These are phyloP conservation scores for Epicoccum sorghinum DNA, from an alignment of 2,329 filamentous ascomycete species.

Conservation along the genomic window DNA sequence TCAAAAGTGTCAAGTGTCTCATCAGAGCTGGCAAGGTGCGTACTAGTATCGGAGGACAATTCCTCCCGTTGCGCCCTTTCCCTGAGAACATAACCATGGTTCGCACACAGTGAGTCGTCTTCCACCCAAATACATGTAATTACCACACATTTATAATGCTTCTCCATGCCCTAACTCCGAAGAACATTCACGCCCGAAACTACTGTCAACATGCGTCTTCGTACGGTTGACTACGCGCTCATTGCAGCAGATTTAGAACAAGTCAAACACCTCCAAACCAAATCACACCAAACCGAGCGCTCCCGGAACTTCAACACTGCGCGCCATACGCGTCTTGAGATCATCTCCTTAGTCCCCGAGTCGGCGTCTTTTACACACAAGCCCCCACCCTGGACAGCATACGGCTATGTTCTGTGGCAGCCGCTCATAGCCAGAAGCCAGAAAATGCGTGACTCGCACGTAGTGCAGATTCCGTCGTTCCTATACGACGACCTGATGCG, in stretches of 20 bases:
- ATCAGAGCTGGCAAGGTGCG: too few species aligned
- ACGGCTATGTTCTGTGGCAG: slow-evolving; percentile 48
- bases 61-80: too few species aligned
- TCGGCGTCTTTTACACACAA: slow-evolving; percentile 16
- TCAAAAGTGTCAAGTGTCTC: too few species aligned
- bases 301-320: slow-evolving; percentile 23
- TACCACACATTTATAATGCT: too few species aligned
- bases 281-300: background rate
- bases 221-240: slow-evolving; percentile 15
- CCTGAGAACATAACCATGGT: too few species aligned
- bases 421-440: slow-evolving; percentile 44
- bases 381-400: slow-evolving; percentile 35
- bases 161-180: too few species aligned
- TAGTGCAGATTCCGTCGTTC: background rate
- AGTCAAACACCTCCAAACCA: slow-evolving; percentile 10
- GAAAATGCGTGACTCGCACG: slow-evolving; percentile 21
- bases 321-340: slow-evolving; percentile 14
- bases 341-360: slow-evolving; percentile 9
- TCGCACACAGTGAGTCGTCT: background rate
- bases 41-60: too few species aligned
- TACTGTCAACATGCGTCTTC: slow-evolving; percentile 11
- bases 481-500: background rate
- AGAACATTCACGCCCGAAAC: too few species aligned
- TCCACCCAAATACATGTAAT: too few species aligned
- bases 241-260: slow-evolving; percentile 6